Evolutionary conservation across 495 filamentous ascomycete genomes (phyloP).

Genomic region (Penicillium soppii): DNA sequence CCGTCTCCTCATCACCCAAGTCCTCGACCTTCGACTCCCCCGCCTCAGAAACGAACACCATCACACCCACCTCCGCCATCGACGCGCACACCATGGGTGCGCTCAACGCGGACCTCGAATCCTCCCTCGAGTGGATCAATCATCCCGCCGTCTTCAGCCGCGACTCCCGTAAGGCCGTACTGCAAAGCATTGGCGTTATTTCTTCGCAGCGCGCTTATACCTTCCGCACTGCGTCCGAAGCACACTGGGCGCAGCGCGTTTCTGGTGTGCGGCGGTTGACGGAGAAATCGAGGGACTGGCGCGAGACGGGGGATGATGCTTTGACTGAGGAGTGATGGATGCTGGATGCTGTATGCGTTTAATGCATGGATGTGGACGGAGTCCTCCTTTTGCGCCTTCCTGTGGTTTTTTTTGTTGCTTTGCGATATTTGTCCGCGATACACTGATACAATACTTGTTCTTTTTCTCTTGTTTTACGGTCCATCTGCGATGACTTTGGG

Average conservation of each 20-base stretch:
- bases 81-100: constrained; percentile 77
- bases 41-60: constrained; percentile 51
- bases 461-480: too few relatives aligned
- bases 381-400: too few relatives aligned
- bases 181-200: constrained; percentile 96
- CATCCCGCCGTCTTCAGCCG: constrained; percentile 94
- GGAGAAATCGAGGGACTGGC: constrained; percentile 79
- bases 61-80: constrained; percentile 69
- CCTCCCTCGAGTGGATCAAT: constrained; percentile 97
- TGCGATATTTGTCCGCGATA: too few relatives aligned
- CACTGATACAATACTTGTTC: too few relatives aligned
- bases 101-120: constrained; percentile 86
- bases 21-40: constrained; percentile 46
- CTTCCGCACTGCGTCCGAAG: constrained; percentile 83
- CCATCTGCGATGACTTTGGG: not conserved
- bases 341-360: too few relatives aligned
- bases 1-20: constrained; percentile 38
- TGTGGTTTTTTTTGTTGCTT: constrained; percentile 8
- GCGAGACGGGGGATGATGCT: constrained; percentile 78
- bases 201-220: constrained; percentile 92
- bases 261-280: constrained; percentile 73
- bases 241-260: constrained; percentile 80
- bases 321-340: constrained; percentile 71
- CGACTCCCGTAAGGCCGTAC: constrained; percentile 93
- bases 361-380: too few relatives aligned